A percentile compares a stretch with the other conserved stretches of the same genome.
Evolutionary conservation across 257 asterid species (phyloP).

Genomic region (Misopates orontium): DNA sequence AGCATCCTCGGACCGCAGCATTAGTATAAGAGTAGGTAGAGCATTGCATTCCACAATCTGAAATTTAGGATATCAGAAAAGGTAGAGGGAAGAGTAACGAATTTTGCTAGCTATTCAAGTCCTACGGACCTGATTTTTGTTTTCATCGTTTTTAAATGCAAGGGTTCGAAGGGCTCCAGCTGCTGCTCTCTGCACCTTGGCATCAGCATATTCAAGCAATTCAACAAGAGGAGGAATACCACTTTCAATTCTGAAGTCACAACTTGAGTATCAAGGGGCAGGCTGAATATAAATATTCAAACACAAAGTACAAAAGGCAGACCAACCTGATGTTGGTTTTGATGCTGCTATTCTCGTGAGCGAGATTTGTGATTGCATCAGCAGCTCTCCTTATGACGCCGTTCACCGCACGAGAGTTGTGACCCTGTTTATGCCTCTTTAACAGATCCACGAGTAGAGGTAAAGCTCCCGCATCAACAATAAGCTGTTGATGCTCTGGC

Average conservation of each 20-base stretch:
- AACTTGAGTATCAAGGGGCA: not conserved
- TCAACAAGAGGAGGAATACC: slow-evolving; percentile 99
- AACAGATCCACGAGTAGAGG: slow-evolving; percentile 84
- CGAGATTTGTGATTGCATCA: slow-evolving; percentile 96
- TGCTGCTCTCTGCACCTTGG: slow-evolving; percentile 99
- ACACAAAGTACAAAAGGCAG: too few relatives aligned
- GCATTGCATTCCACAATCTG: slow-evolving; percentile 99
- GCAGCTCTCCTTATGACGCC: slow-evolving; percentile 94
- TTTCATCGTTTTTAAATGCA: slow-evolving; percentile 96
- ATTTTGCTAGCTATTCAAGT: too few relatives aligned
- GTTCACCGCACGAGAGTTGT: slow-evolving; percentile 73
- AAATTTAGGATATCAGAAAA: slow-evolving; percentile 25
- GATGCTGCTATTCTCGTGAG: slow-evolving; percentile 93
- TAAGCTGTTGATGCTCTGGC: slow-evolving; percentile 98
- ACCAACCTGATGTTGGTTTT: slow-evolving; percentile 88
- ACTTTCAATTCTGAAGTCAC: slow-evolving; percentile 69
- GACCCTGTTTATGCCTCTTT: slow-evolving; percentile 61
- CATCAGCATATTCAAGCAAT: slow-evolving; percentile 80
- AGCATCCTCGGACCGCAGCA: slow-evolving; percentile 95
- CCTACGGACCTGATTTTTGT: slow-evolving; percentile 76
- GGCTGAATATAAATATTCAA: not conserved
- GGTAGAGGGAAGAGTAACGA: too few relatives aligned
- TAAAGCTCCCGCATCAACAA: slow-evolving; percentile 96
- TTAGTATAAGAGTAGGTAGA: slow-evolving; percentile 86
- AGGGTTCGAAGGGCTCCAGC: slow-evolving; percentile 98